Evolutionary conservation across 768 basidiomycete species (phyloP), one percentile per base, ranked within the genome.

Genomic region (Sarcomyxa edulis): DNA sequence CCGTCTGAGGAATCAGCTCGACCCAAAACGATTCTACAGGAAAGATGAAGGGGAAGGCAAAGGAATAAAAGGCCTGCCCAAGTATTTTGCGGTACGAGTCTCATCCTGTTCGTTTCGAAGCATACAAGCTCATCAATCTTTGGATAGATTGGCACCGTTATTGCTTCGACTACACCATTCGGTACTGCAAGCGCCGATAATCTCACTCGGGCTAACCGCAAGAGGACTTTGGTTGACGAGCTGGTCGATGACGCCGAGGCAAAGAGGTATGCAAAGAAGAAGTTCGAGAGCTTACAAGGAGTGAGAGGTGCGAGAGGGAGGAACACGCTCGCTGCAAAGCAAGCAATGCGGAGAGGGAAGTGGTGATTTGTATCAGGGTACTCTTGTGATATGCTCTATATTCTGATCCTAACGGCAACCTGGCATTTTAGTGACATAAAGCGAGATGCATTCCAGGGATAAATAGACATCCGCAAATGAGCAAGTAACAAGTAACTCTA

Each of bases 1-100:
- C 40, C 82, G 90, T 21, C 65, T 96, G 32, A 77, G 84, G 35
- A 91, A 91, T 54, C 84, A 90, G 41, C 72, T 96, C 14, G 93
- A 96, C 51, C 91, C 91, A 12, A 96, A 95, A 56, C 75, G 88
- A 15, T 94, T 94, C 63, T 89, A 93, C 62, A 69, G 79, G 45
- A 92, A 88, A 57, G 87, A 92, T 32, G 82, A 84, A 42, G 84
- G 86, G 4, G 87, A 93, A 60, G 78, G 84, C 7, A 84, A 84
- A 50, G 88, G 88, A 11, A 78, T 85, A 56, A 88, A 87, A 57
- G 83, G 84, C 18, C 61, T 92, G 5, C 86, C 90, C 7, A 91
- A 92, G 59, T 81, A 89, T 56, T 94, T 94, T 59, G 87, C 88
- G n/a, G 90, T 90, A 55, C 47, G n/a, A n/a, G 79, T 61, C 26